phyloP scores from a whole-genome alignment of 495 filamentous ascomycete species.

The Immersiella caudata region DNA sequence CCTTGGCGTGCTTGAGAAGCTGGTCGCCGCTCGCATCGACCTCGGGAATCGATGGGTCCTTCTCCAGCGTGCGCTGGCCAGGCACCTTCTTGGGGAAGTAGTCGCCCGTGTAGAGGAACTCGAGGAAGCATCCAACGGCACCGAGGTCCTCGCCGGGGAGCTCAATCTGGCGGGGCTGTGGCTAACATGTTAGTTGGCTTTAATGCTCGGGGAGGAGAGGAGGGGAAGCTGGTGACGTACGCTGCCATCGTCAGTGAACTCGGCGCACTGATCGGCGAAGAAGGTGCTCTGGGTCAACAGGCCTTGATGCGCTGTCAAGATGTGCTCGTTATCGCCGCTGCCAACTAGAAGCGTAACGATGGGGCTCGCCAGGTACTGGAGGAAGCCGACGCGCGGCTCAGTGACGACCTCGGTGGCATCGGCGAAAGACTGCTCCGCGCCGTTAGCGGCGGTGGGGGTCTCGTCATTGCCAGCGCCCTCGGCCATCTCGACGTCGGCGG shows the following conservation, averaged over 20 bases:
- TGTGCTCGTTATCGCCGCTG: slow-evolving; percentile 57
- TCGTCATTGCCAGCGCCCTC: slow-evolving; percentile 36
- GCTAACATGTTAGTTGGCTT: slow-evolving; percentile 5
- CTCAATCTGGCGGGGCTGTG: slow-evolving; percentile 64
- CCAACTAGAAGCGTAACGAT: slow-evolving; percentile 80
- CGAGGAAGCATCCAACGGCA: slow-evolving; percentile 83
- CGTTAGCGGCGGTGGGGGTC: slow-evolving; percentile 28
- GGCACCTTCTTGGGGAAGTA: slow-evolving; percentile 74
- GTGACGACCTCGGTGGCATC: slow-evolving; percentile 42
- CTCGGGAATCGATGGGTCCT: slow-evolving; percentile 57
- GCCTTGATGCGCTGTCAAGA: slow-evolving; percentile 77
- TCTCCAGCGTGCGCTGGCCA: slow-evolving; percentile 58
- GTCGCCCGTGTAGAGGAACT: slow-evolving; percentile 90
- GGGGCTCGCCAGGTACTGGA: slow-evolving; percentile 73
- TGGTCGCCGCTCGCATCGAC: slow-evolving; percentile 74
- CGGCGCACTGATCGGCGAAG: slow-evolving; percentile 64
- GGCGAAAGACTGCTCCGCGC: slow-evolving; percentile 44
- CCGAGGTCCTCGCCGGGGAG: slow-evolving; percentile 74
- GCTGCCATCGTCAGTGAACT: slow-evolving; percentile 58
- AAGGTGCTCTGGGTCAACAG: slow-evolving; percentile 74
- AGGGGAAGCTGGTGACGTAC: slow-evolving; percentile 32
- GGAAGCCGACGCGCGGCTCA: slow-evolving; percentile 46
- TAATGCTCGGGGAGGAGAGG: background rate
- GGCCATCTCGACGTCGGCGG: slow-evolving; percentile 56
- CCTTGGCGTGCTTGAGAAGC: slow-evolving; percentile 80